Percentiles rank a stretch among this genome's conserved stretches.
Conservation (phyloP, 2,329 filamentous ascomycete genomes). For the Aspergillus viridinutans region DNA sequence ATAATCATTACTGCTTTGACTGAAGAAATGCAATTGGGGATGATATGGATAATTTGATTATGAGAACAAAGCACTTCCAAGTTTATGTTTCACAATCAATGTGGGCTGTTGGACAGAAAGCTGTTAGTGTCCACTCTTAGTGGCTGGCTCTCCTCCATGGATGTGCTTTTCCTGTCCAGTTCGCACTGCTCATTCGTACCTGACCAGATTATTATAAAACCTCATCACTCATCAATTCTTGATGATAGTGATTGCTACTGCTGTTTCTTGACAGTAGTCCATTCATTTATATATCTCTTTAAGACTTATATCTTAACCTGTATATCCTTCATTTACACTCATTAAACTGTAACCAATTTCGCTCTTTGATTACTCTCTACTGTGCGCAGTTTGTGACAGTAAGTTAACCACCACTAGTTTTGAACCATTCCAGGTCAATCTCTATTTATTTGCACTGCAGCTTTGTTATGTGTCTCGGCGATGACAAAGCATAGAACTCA, state of each 20-base stretch:
- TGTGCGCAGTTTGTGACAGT: not conserved
- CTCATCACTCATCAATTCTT: not conserved
- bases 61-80: not conserved
- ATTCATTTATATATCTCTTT: not conserved
- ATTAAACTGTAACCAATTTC: not conserved
- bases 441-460: slow-evolving; percentile 10
- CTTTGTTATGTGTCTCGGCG: slow-evolving; percentile 14
- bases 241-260: not conserved
- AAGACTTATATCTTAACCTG: not conserved
- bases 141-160: not conserved
- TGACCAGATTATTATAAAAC: not conserved
- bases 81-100: not conserved
- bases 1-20: not conserved
- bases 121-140: not conserved
- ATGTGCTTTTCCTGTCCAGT: not conserved
- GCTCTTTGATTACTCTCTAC: not conserved
- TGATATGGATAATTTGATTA: not conserved
- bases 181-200: not conserved
- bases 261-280: not conserved
- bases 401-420: slow-evolving; percentile 1
- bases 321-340: not conserved
- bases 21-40: not conserved
- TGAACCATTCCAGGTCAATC: slow-evolving; percentile 3
- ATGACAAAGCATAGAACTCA: slow-evolving; percentile 20
- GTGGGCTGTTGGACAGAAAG: not conserved